These are phyloP conservation scores for Linnemannia hyalina DNA, from an alignment of 192 early-diverging fungal genomes.

Conservation along the genomic window DNA sequence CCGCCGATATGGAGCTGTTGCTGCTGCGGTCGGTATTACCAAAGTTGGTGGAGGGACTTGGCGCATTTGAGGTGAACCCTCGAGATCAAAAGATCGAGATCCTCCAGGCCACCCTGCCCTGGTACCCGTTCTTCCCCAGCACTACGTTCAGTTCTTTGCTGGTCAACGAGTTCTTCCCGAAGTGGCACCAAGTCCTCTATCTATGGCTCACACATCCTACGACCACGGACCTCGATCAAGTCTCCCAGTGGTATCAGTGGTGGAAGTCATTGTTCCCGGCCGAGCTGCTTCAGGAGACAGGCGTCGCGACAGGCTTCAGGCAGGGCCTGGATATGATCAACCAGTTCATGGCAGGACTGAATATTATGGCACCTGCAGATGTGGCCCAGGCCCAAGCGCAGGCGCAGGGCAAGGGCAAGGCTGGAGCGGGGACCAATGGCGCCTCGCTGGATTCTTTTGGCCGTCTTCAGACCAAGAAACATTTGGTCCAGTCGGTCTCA, in stretches of 20 bases:
- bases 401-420: slow-evolving; percentile 18
- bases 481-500: slow-evolving; percentile 48
- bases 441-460: slow-evolving; percentile 30
- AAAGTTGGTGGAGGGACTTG: slow-evolving; percentile 72
- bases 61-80: slow-evolving; percentile 78
- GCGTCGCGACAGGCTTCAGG: slow-evolving; percentile 69
- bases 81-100: slow-evolving; percentile 75
- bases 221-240: slow-evolving; percentile 35
- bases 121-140: slow-evolving; percentile 68
- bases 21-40: slow-evolving; percentile 76
- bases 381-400: slow-evolving; percentile 38
- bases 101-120: slow-evolving; percentile 72
- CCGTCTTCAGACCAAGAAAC: slow-evolving; percentile 45
- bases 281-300: slow-evolving; percentile 55
- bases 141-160: slow-evolving; percentile 70
- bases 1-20: slow-evolving; percentile 71
- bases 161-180: slow-evolving; percentile 84
- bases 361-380: slow-evolving; percentile 38
- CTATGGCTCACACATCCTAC: slow-evolving; percentile 72
- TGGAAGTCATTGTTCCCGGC: slow-evolving; percentile 72
- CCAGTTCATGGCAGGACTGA: slow-evolving; percentile 50
- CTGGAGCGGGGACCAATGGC: slow-evolving; percentile 9
- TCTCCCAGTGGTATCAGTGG: slow-evolving; percentile 58
- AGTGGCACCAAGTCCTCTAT: slow-evolving; percentile 80
- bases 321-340: slow-evolving; percentile 83